Conservation (phyloP, 352 stramenopile species). For the Pythium dissimile region DNA sequence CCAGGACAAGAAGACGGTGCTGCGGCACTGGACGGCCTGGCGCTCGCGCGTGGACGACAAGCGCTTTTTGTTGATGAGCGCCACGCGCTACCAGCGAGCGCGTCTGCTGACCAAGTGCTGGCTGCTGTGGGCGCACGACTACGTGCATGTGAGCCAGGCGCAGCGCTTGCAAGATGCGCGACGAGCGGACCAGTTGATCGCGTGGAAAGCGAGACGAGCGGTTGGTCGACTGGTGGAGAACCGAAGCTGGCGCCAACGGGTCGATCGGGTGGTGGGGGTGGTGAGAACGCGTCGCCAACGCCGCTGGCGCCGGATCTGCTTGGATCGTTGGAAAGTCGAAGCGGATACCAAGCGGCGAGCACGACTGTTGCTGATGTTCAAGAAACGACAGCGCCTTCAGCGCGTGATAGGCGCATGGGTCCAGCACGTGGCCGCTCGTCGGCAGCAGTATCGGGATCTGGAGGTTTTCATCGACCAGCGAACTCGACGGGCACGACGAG, state of each 20-base stretch:
- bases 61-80: constrained; percentile 39
- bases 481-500: background rate
- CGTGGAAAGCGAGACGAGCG: background rate
- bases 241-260: background rate
- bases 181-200: background rate
- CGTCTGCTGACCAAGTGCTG: constrained; percentile 59
- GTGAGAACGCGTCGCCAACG: background rate
- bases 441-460: background rate
- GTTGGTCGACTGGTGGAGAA: background rate
- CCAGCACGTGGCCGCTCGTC: background rate
- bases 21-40: constrained; percentile 49
- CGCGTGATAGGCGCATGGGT: background rate
- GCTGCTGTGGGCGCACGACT: constrained; percentile 57
- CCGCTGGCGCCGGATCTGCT: background rate
- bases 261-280: background rate
- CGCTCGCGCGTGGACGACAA: constrained; percentile 30
- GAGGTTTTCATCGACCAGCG: background rate
- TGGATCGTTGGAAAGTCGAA: background rate
- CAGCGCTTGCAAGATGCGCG: background rate
- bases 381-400: constrained; percentile 5
- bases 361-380: constrained; percentile 3
- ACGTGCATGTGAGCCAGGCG: constrained; percentile 3
- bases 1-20: constrained; percentile 34
- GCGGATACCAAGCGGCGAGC: background rate
- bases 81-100: constrained; percentile 43